Percentiles rank a stretch among this genome's conserved stretches.
Evolutionary conservation across 176 grass and related monocot genomes (phyloP).

Genomic region (Aegilops longissima): DNA sequence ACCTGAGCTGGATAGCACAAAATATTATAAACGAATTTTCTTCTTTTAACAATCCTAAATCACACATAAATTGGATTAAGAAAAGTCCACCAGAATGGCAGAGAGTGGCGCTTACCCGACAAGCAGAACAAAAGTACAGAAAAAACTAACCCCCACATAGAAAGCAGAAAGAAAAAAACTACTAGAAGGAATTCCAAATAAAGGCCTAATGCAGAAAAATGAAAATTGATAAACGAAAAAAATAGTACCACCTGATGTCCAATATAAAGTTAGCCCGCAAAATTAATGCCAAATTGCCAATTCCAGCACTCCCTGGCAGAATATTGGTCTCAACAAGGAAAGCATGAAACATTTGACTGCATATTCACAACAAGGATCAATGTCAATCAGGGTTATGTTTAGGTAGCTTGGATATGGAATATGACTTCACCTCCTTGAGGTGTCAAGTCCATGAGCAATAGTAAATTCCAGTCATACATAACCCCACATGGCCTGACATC

Average conservation of each 20-base stretch:
- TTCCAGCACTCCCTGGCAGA: not conserved
- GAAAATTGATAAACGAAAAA: not conserved
- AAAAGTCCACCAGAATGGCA: too few species aligned
- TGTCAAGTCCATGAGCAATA: slow-evolving; percentile 3
- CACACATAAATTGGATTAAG: too few species aligned
- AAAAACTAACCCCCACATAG: not conserved
- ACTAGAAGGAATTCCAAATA: not conserved
- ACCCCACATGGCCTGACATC: not conserved
- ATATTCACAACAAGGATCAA: slow-evolving; percentile 16
- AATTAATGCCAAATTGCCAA: not conserved
- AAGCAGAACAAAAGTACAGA: too few species aligned
- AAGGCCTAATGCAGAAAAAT: not conserved
- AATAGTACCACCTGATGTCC: not conserved
- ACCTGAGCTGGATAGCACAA: too few species aligned
- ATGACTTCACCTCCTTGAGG: not conserved
- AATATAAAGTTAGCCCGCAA: not conserved
- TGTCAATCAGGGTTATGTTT: not conserved
- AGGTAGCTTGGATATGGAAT: not conserved
- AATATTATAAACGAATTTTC: too few species aligned
- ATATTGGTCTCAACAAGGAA: not conserved
- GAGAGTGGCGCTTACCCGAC: too few species aligned
- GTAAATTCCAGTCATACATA: not conserved
- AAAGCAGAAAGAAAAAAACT: not conserved
- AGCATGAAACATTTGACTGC: not conserved
- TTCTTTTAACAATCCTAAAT: too few species aligned